Evolutionary conservation across 2,329 filamentous ascomycete species (phyloP).

Genomic region (Helotiales sp.): DNA sequence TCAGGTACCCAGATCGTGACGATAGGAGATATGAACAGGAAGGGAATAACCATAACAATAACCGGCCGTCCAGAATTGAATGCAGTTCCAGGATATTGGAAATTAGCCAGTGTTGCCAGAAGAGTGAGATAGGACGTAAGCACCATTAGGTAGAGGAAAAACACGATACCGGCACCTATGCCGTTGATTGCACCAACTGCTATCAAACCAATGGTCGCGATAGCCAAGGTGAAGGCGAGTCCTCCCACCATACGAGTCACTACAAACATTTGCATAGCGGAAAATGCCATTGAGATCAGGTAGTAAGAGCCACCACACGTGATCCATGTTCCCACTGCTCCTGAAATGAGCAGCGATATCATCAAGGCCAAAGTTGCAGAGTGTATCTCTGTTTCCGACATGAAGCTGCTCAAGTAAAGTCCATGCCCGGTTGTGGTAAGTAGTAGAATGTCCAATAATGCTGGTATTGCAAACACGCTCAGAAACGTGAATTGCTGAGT

Average conservation of each 20-base stretch:
- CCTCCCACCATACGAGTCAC: constrained; percentile 26
- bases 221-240: constrained; percentile 25
- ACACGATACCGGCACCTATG: constrained; percentile 19
- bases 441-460: constrained; percentile 26
- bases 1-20: constrained; percentile 22
- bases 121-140: constrained; percentile 25
- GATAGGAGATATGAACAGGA: constrained; percentile 28
- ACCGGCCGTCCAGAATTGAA: constrained; percentile 27
- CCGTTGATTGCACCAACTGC: constrained; percentile 15
- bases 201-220: constrained; percentile 20
- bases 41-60: constrained; percentile 25
- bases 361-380: constrained; percentile 27
- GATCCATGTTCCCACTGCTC: constrained; percentile 30
- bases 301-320: constrained; percentile 31
- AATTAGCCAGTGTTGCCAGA: constrained; percentile 27
- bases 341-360: constrained; percentile 28
- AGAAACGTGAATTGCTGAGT: constrained; percentile 48
- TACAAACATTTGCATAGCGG: constrained; percentile 30
- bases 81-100: constrained; percentile 28
- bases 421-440: constrained; percentile 28
- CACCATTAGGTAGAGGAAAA: constrained; percentile 27
- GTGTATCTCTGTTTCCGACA: constrained; percentile 20
- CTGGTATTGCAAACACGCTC: constrained; percentile 58
- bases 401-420: constrained; percentile 24
- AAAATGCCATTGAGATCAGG: constrained; percentile 30